Percentiles rank a stretch among this genome's conserved stretches.
Conservation (phyloP, 179 eudicot species). For the Sideroxylon spinosum region DNA sequence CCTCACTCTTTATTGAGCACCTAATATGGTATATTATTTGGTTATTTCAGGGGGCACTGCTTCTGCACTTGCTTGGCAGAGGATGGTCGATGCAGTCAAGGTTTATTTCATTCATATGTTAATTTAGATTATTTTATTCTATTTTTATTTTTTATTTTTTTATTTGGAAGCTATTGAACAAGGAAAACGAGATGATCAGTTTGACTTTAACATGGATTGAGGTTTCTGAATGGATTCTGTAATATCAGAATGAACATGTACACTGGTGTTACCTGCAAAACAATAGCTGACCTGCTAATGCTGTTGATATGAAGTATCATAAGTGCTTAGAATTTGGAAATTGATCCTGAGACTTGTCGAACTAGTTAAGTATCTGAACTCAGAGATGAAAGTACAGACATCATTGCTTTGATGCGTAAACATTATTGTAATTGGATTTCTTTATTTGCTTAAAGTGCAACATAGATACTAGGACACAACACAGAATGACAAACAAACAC, state of each 20-base stretch:
- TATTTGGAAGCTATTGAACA: background rate
- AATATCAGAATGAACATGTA: background rate
- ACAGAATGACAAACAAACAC: background rate
- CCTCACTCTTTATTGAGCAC: background rate
- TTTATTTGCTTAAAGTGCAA: background rate
- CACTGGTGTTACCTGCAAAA: background rate
- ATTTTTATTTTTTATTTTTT: background rate
- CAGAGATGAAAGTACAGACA: background rate
- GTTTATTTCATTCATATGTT: constrained; percentile 18
- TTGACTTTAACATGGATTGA: background rate
- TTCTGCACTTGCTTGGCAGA: constrained; percentile 31
- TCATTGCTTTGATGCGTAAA: background rate
- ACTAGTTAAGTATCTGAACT: background rate
- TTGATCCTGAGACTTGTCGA: background rate
- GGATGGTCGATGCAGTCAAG: constrained; percentile 50
- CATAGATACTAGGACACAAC: background rate
- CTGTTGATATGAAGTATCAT: background rate
- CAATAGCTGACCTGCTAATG: background rate
- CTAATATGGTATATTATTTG: background rate
- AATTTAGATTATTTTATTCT: background rate
- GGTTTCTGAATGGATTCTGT: background rate
- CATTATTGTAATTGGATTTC: background rate
- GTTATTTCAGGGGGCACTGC: constrained; percentile 20
- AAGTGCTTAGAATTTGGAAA: background rate
- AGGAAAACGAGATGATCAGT: background rate